These are phyloP conservation scores for Fusarium acutatum DNA, from an alignment of 2,329 filamentous ascomycete species.

Conservation along the genomic window DNA sequence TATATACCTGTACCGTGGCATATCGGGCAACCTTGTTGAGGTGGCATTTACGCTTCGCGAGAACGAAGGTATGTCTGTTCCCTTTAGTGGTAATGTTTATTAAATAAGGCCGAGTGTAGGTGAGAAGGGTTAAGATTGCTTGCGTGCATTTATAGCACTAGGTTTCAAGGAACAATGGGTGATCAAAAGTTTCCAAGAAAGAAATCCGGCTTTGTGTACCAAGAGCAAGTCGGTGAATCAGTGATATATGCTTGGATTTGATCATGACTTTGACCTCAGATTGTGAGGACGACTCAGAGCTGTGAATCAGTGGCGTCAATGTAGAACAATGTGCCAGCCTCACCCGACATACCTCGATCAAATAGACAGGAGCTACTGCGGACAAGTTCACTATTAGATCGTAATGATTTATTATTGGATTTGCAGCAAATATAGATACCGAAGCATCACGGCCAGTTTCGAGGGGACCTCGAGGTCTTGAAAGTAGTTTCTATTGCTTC, in stretches of 20 bases:
- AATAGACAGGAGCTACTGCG: not conserved
- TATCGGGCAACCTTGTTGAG: not conserved
- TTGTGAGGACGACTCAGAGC: not conserved
- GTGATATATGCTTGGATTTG: not conserved
- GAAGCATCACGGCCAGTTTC: accelerated
- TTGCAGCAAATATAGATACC: accelerated
- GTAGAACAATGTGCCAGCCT: not conserved
- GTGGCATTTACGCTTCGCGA: not conserved
- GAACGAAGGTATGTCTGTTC: not conserved
- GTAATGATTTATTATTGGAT: not conserved
- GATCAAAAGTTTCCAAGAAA: not conserved
- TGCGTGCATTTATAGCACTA: too few relatives aligned
- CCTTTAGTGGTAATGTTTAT: not conserved
- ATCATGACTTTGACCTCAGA: not conserved
- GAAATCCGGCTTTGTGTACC: not conserved
- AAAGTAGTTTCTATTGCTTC: not conserved
- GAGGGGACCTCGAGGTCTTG: not conserved
- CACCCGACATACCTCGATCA: not conserved
- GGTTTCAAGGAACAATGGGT: not conserved
- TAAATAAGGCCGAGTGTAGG: too few relatives aligned
- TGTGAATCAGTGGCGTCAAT: not conserved
- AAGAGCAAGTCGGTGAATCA: not conserved
- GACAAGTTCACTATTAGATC: not conserved
- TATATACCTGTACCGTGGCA: not conserved
- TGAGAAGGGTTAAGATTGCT: too few relatives aligned